Conservation (phyloP, 805 yeast species). For the Brettanomyces nanus region DNA sequence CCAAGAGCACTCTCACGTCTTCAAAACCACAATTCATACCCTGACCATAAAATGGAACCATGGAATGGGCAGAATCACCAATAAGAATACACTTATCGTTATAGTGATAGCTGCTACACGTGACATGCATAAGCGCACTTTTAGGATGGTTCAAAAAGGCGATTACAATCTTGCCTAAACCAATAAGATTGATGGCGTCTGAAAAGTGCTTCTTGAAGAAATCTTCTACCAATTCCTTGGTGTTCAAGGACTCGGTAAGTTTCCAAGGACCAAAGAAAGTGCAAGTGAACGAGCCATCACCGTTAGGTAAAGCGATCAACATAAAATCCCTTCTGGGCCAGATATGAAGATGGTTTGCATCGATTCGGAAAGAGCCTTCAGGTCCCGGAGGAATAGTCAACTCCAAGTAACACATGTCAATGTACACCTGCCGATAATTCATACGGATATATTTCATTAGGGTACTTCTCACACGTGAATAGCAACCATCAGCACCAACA, state of each 20-base stretch:
- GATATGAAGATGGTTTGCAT: slow-evolving; percentile 76
- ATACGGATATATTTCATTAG: slow-evolving; percentile 59
- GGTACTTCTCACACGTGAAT: slow-evolving; percentile 62
- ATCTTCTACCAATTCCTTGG: slow-evolving; percentile 29
- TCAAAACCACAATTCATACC: slow-evolving; percentile 97
- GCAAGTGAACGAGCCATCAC: slow-evolving; percentile 80
- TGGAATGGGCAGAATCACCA: slow-evolving; percentile 94
- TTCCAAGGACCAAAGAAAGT: slow-evolving; percentile 82
- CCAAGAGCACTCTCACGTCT: slow-evolving; percentile 66
- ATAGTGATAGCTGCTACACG: slow-evolving; percentile 61
- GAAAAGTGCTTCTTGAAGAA: slow-evolving; percentile 61
- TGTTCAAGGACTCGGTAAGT: slow-evolving; percentile 44
- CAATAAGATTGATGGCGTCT: slow-evolving; percentile 67
- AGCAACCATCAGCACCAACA: slow-evolving; percentile 84
- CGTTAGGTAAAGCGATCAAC: slow-evolving; percentile 85
- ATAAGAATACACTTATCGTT: slow-evolving; percentile 56
- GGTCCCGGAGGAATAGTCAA: slow-evolving; percentile 59
- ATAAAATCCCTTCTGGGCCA: slow-evolving; percentile 87
- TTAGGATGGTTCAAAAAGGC: slow-evolving; percentile 57
- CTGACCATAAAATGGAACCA: slow-evolving; percentile 98
- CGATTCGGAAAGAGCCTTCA: slow-evolving; percentile 38
- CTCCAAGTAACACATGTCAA: slow-evolving; percentile 80
- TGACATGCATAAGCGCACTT: slow-evolving; percentile 70
- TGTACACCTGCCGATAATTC: slow-evolving; percentile 68
- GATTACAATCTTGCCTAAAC: slow-evolving; percentile 35